phyloP scores from a whole-genome alignment of 345 rosid genomes.

The Ceriops decandra region DNA sequence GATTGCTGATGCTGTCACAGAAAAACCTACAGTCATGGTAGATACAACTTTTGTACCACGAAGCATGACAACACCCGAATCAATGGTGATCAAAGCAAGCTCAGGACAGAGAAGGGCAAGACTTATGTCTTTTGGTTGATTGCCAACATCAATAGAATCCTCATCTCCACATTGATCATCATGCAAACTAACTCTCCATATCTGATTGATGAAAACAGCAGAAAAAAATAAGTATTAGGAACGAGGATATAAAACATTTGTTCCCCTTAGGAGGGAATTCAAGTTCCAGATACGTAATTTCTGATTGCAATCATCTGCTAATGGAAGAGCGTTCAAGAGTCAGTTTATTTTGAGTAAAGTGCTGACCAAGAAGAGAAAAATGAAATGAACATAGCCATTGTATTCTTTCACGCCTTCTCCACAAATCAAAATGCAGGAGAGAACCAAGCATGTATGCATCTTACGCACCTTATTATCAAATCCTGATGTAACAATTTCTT shows the following conservation, averaged over 20 bases:
- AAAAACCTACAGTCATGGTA: slow-evolving; percentile 68
- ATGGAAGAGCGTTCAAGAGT: no score
- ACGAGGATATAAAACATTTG: background rate
- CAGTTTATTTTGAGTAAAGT: background rate
- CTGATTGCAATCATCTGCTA: no score
- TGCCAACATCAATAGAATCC: slow-evolving; percentile 62
- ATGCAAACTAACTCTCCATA: slow-evolving; percentile 66
- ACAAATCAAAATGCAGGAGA: background rate
- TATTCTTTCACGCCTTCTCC: background rate
- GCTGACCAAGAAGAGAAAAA: background rate
- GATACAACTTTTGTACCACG: slow-evolving; percentile 63
- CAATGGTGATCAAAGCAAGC: slow-evolving; percentile 61
- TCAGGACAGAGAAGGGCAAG: slow-evolving; percentile 66
- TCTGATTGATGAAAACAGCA: slow-evolving; percentile 31
- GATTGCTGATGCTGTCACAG: slow-evolving; percentile 72
- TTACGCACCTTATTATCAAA: slow-evolving; percentile 78
- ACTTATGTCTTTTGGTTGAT: slow-evolving; percentile 88
- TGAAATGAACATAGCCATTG: background rate
- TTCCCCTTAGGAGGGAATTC: background rate
- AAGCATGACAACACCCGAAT: slow-evolving; percentile 78
- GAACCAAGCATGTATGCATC: background rate
- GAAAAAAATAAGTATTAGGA: slow-evolving; percentile 5
- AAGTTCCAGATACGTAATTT: no score
- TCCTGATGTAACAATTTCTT: slow-evolving; percentile 82
- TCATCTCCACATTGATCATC: slow-evolving; percentile 71